Conservation (phyloP, 1,284 basidiomycete species). For the Lignosus rhinocerotis region DNA sequence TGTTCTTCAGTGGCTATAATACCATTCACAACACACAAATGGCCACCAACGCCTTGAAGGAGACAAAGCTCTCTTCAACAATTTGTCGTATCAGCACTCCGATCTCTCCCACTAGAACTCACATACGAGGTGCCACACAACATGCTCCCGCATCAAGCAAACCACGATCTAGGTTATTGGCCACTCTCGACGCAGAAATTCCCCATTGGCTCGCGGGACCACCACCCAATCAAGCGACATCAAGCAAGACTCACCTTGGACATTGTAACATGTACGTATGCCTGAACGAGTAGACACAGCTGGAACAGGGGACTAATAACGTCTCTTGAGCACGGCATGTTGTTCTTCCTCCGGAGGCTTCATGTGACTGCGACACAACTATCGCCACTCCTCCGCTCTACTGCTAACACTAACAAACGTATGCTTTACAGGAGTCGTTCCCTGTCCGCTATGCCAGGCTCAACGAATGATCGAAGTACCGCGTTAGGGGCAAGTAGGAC, state of each 20-base stretch:
- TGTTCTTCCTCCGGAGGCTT: neutral
- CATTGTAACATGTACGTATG: neutral
- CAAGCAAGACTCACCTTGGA: neutral
- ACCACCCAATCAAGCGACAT: neutral
- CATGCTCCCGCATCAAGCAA: neutral
- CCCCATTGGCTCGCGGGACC: constrained; percentile 13
- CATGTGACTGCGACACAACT: neutral
- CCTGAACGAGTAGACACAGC: neutral
- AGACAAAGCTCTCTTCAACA: constrained; percentile 13
- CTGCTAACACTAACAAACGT: neutral
- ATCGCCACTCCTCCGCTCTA: neutral
- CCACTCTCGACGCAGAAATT: constrained; percentile 25
- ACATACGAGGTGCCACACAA: constrained; percentile 1
- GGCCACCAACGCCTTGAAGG: constrained; percentile 17
- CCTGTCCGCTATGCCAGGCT: neutral
- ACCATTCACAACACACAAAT: neutral
- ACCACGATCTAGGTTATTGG: constrained; percentile 25
- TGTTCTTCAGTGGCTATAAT: too few species aligned
- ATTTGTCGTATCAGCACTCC: constrained; percentile 21
- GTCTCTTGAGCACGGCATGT: neutral
- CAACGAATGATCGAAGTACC: neutral
- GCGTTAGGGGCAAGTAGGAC: neutral
- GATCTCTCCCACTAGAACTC: constrained; percentile 8
- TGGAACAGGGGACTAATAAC: neutral
- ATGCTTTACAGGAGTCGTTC: neutral